Evolutionary conservation across 2,329 filamentous ascomycete genomes (phyloP).

Genomic region (Cadophora sp.): DNA sequence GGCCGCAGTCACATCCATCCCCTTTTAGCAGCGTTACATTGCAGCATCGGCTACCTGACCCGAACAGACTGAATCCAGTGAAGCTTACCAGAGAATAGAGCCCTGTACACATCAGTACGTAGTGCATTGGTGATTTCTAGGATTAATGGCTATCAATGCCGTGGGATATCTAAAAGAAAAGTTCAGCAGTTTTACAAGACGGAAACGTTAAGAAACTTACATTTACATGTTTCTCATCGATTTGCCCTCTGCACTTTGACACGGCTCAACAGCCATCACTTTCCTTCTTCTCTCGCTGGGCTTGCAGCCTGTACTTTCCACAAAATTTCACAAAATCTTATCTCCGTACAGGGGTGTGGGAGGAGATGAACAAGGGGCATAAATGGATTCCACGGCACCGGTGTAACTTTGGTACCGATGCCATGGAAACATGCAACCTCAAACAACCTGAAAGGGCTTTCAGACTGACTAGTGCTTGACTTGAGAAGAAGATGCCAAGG

Average conservation of each 20-base stretch:
- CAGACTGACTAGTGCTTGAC: background rate
- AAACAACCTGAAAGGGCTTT: background rate
- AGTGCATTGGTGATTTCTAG: background rate
- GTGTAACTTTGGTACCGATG: conserved; percentile 5
- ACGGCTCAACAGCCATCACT: background rate
- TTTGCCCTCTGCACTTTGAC: background rate
- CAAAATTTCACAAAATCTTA: background rate
- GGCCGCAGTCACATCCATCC: background rate
- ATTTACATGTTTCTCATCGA: too few species aligned
- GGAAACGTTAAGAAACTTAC: too few species aligned
- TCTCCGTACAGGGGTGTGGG: background rate
- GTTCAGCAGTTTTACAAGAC: background rate
- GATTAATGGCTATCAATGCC: background rate
- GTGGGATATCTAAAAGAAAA: background rate
- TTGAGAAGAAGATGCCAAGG: background rate
- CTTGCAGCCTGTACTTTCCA: background rate
- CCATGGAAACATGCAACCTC: background rate
- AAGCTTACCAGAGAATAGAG: background rate
- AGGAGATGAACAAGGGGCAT: conserved; percentile 4
- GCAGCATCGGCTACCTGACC: conserved; percentile 2
- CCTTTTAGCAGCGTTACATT: conserved; percentile 5
- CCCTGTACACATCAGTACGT: background rate
- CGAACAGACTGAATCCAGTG: background rate
- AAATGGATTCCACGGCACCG: background rate
- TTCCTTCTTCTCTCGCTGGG: background rate